These are phyloP conservation scores for Vicia faba DNA, from an alignment of 306 rosid genomes.

Conservation along the genomic window DNA sequence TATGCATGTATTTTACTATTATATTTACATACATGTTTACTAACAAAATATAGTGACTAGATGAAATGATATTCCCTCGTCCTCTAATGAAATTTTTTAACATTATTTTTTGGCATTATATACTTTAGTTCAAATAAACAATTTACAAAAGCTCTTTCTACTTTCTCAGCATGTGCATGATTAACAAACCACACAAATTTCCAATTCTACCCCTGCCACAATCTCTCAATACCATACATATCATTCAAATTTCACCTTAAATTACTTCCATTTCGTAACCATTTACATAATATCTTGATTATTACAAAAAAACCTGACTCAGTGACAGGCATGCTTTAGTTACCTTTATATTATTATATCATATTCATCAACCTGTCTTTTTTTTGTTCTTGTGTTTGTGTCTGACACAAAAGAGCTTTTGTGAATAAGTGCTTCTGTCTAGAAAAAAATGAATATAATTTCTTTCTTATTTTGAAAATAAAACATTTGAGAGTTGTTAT, in stretches of 20 bases:
- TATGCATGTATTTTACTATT: too few species aligned
- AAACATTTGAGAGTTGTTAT: constrained; percentile 40
- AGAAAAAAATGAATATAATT: constrained; percentile 44
- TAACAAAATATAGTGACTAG: not conserved
- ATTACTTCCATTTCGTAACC: constrained; percentile 37
- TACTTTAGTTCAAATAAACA: constrained; percentile 42
- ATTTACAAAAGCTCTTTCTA: constrained; percentile 34
- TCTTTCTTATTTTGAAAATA: constrained; percentile 49
- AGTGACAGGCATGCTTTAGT: constrained; percentile 72
- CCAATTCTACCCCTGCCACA: constrained; percentile 46
- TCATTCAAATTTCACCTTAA: constrained; percentile 35
- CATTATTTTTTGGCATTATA: constrained; percentile 22
- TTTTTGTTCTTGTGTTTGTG: constrained; percentile 39
- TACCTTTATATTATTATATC: constrained; percentile 52
- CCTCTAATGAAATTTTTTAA: not conserved
- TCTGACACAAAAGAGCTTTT: constrained; percentile 59
- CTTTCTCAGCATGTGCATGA: constrained; percentile 59
- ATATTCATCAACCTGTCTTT: constrained; percentile 46
- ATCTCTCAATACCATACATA: constrained; percentile 35
- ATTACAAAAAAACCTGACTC: constrained; percentile 52
- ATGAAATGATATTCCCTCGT: constrained; percentile 38
- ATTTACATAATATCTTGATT: constrained; percentile 46
- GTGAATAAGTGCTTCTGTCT: constrained; percentile 61
- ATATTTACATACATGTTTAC: not conserved
- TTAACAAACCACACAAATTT: constrained; percentile 43